Base-by-base conservation (phyloP, 768 basidiomycete genomes). In the Amanita brunnescens region DNA sequence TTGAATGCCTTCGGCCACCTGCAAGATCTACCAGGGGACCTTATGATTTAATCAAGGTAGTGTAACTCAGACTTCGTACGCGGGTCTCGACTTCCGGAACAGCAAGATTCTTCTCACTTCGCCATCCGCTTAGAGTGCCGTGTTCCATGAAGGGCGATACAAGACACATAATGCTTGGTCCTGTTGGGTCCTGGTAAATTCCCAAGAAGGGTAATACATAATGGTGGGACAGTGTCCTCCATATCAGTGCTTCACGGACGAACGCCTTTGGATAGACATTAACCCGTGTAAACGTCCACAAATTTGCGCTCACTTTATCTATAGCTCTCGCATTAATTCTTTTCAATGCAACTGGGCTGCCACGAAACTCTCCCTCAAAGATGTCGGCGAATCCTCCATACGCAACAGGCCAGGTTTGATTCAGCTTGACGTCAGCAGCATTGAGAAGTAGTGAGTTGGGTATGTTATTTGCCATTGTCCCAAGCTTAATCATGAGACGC, bases 1-100 rank as follows among this genome's bases (percentile, higher is more conserved):
- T 14, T 39, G 47, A 29, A 49, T 37, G 7, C 47, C 47, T 12
- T 49, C 24, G 1, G 47, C 34, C 37, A 49, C 47, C 18, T 49
- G 30, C 35, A 37, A n/a, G 16, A 49, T 29, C 47, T 48, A 29
- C 20, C 2, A n/a, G 20, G 9, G n/a, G 6, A 29, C 7, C 5
- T 49, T 23, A 29, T 13, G 20, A 23, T 6, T 47, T 12, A 24
- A 9, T 29, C 13, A 16, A 10, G 4, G 18, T 4, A 10, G 5
- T 14, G 7, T 46, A 1, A 26, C 24, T 3, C 9, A 34, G 12
- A 34, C 13, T 24, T 4, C 43, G 6, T 30, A 46, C 44, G 10
- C 26, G 44, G 3, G 8, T 32, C 16, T 46, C 14, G 3, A 46
- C n/a, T 14, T 46, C 44, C 3, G 18, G 12, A 13, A 46, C 26